phyloP scores from a whole-genome alignment of 495 filamentous ascomycete genomes.

The Podospora sp. region DNA sequence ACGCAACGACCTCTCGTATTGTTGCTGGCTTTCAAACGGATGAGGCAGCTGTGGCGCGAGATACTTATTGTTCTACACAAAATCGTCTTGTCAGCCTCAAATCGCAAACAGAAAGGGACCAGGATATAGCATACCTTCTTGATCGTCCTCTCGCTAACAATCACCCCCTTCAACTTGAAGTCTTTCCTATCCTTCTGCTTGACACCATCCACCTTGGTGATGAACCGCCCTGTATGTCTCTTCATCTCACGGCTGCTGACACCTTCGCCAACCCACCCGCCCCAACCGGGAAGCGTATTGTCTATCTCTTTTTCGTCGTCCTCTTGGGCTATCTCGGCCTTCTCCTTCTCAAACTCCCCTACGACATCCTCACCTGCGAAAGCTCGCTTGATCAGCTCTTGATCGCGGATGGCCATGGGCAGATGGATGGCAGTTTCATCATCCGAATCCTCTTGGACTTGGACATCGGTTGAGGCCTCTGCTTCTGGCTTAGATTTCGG shows the following conservation, averaged over 20 bases:
- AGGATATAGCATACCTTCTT: slow-evolving; percentile 69
- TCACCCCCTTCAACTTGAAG: slow-evolving; percentile 75
- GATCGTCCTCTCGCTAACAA: slow-evolving; percentile 87
- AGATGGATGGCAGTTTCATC: slow-evolving; percentile 60
- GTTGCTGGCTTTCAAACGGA: slow-evolving; percentile 79
- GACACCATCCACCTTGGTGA: slow-evolving; percentile 76
- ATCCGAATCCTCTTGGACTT: slow-evolving; percentile 46
- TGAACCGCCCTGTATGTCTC: slow-evolving; percentile 59
- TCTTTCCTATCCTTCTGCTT: slow-evolving; percentile 78
- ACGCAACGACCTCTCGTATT: slow-evolving; percentile 89
- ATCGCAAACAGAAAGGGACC: neutral
- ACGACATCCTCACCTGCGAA: slow-evolving; percentile 93
- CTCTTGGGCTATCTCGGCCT: slow-evolving; percentile 68
- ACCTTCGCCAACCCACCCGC: slow-evolving; percentile 80
- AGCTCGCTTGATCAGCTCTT: slow-evolving; percentile 78
- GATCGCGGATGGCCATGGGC: slow-evolving; percentile 71
- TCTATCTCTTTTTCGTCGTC: slow-evolving; percentile 86
- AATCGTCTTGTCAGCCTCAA: slow-evolving; percentile 34
- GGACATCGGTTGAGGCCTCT: slow-evolving; percentile 1
- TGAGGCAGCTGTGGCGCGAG: slow-evolving; percentile 80
- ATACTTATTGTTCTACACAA: slow-evolving; percentile 76
- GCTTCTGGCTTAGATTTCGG: slow-evolving; percentile 14
- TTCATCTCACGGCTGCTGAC: slow-evolving; percentile 64
- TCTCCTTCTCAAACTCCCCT: slow-evolving; percentile 78
- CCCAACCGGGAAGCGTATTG: slow-evolving; percentile 90